Base-by-base conservation (phyloP, 1,139 yeast species). In the Saccharomycopsis phalli region DNA sequence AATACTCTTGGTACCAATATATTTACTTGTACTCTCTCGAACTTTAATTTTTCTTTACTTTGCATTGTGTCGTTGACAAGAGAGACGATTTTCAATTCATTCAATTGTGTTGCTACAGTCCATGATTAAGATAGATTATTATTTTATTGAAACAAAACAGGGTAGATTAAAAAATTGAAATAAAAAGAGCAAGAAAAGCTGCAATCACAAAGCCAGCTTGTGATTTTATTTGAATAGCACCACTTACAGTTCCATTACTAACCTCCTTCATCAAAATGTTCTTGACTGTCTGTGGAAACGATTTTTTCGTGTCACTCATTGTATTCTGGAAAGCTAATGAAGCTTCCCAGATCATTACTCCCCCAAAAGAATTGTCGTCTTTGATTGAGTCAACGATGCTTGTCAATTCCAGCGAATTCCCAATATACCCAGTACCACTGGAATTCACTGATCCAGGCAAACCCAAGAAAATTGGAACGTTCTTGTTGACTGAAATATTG, bases 331-430 rank as follows among this genome's bases (percentile, higher is more conserved):
- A 45, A 4, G 38, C 22, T 31, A 39, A 19, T 1, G 42, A 34
- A 26, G 88, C 93, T 57, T 83, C 93, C 94, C 94, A 82, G 47
- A 82, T 63, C 67, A 80, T 76, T 49, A 82, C 68, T 47, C 94
- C 94, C 35, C 86, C 93, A 54, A 82, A 78, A 35, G 65, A 55
- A 4, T 38, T 20, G 13, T 19, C 19, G 2, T 25, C 6, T 2
- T 38, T 30, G 11, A 45, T 34, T 1, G 14, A 6, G 7, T 39
- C 30, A n/a, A 55, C 39, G 2, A 53, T 13, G 17, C 28, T 39
- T 3, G 61, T 55, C 36, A 59, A 50, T 39, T 62, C 54, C 35
- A 64, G 54, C 4, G 56, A 49, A 3, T 61, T 68, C 22, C 65
- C 61, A 22, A 71, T 68, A 50, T 74, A 77, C 14, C 83, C 83